Conservation (phyloP, 441 rosid genomes). For the Brassica hybrid region DNA sequence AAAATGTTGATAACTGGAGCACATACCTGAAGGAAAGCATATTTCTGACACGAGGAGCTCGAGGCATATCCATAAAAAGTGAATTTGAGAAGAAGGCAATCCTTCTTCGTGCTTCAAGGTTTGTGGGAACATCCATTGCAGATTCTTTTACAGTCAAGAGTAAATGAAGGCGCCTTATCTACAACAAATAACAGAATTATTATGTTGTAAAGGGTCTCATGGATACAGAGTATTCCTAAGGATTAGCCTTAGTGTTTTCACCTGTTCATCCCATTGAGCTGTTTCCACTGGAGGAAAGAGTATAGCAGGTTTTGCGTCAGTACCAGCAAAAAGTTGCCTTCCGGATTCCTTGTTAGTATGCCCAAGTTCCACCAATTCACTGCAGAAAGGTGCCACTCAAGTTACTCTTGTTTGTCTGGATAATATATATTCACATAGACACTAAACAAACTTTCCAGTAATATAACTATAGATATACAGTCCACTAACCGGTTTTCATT, state of each 20-base stretch:
- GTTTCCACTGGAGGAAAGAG: slow-evolving; percentile 80
- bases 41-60: slow-evolving; percentile 92
- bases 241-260: slow-evolving; percentile 28
- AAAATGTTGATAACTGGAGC: slow-evolving; percentile 26
- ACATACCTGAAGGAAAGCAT: slow-evolving; percentile 97
- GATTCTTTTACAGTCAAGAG: slow-evolving; percentile 95
- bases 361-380: slow-evolving; percentile 89
- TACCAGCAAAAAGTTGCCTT: slow-evolving; percentile 93
- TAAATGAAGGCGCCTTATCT: slow-evolving; percentile 95
- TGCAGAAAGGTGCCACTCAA: slow-evolving; percentile 41
- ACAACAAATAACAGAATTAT: slow-evolving; percentile 24
- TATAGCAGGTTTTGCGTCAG: slow-evolving; percentile 85
- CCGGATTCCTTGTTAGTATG: slow-evolving; percentile 92
- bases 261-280: slow-evolving; percentile 99
- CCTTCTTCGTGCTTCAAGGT: slow-evolving; percentile 98
- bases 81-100: slow-evolving; percentile 95
- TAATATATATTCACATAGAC: slow-evolving; percentile 24
- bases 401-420: slow-evolving; percentile 24
- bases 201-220: slow-evolving; percentile 19
- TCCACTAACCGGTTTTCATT: slow-evolving; percentile 88
- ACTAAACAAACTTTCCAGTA: slow-evolving; percentile 17
- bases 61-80: slow-evolving; percentile 98
- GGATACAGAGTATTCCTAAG: slow-evolving; percentile 29
- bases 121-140: slow-evolving; percentile 86
- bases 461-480: slow-evolving; percentile 34